phyloP scores from a whole-genome alignment of 306 rosid genomes.

The Coriaria nepalensis region DNA sequence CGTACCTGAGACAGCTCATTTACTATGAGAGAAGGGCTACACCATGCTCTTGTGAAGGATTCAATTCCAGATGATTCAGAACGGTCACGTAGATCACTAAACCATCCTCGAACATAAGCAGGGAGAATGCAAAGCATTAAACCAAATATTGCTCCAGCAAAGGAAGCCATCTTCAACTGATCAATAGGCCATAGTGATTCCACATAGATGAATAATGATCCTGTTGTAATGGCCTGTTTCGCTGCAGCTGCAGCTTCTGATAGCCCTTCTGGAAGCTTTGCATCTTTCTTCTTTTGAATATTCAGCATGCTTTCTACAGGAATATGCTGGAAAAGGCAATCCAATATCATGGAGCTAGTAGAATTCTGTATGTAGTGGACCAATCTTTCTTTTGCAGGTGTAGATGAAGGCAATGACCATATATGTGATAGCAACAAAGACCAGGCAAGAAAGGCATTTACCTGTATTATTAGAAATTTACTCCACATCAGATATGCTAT shows the following conservation, averaged over 20 bases:
- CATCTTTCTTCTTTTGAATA: conserved; percentile 61
- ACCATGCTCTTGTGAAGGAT: conserved; percentile 69
- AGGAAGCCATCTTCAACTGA: conserved; percentile 50
- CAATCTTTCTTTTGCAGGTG: conserved; percentile 66
- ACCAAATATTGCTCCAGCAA: conserved; percentile 77
- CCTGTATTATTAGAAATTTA: no score
- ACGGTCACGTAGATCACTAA: conserved; percentile 73
- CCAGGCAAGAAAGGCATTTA: conserved; percentile 94
- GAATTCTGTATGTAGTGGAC: conserved; percentile 77
- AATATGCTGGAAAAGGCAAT: conserved; percentile 88
- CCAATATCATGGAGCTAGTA: conserved; percentile 54
- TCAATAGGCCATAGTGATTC: conserved; percentile 77
- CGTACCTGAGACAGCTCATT: conserved; percentile 78
- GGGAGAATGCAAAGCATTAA: conserved; percentile 88
- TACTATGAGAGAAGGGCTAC: conserved; percentile 86
- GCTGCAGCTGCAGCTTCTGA: conserved; percentile 65
- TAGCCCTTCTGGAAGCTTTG: conserved; percentile 41
- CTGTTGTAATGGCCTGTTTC: conserved; percentile 45
- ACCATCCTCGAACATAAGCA: conserved; percentile 92
- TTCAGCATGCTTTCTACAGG: conserved; percentile 45
- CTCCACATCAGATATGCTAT: no score
- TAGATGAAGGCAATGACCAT: conserved; percentile 64
- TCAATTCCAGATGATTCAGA: conserved; percentile 50
- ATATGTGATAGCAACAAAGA: conserved; percentile 75
- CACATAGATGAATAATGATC: conserved; percentile 48